phyloP scores from a whole-genome alignment of 1,139 yeast genomes.

The Suhomyces taliae region DNA sequence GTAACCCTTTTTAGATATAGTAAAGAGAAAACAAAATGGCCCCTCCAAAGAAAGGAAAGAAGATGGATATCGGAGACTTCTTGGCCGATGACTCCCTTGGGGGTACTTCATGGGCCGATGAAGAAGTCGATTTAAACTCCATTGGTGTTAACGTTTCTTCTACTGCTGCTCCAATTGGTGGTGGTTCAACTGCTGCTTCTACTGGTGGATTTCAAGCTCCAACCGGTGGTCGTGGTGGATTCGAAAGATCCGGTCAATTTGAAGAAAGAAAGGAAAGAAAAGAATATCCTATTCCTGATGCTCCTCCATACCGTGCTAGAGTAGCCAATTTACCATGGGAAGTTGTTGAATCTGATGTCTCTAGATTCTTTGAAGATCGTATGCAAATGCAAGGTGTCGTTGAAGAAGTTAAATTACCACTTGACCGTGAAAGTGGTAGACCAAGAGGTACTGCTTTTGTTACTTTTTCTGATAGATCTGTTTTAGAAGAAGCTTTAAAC shows the following conservation, averaged over 20 bases:
- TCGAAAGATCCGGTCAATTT: conserved; percentile 10
- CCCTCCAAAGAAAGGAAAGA: conserved; percentile 43
- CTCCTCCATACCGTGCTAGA: conserved; percentile 89
- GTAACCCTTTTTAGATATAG: background rate
- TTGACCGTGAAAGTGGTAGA: conserved; percentile 61
- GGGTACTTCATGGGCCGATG: conserved; percentile 34
- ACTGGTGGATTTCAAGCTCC: conserved; percentile 3
- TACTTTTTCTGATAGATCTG: conserved; percentile 66
- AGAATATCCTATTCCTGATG: conserved; percentile 85
- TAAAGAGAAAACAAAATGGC: conserved; percentile 19
- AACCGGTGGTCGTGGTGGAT: conserved; percentile 6
- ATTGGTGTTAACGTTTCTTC: conserved; percentile 24
- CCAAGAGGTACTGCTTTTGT: conserved; percentile 87
- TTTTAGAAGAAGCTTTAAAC: conserved; percentile 68
- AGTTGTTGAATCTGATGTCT: conserved; percentile 63
- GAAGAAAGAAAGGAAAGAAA: conserved; percentile 45
- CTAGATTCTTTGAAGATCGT: conserved; percentile 66
- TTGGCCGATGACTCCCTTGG: conserved; percentile 51
- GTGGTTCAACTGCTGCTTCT: conserved; percentile 10
- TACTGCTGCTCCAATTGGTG: conserved; percentile 24
- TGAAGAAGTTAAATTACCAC: conserved; percentile 67
- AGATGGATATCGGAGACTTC: conserved; percentile 54
- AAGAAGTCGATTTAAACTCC: conserved; percentile 27
- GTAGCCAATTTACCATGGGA: conserved; percentile 87
- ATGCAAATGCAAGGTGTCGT: conserved; percentile 50